Evolutionary conservation across 2,329 filamentous ascomycete species (phyloP).

Genomic region (Fusarium goolgardi): DNA sequence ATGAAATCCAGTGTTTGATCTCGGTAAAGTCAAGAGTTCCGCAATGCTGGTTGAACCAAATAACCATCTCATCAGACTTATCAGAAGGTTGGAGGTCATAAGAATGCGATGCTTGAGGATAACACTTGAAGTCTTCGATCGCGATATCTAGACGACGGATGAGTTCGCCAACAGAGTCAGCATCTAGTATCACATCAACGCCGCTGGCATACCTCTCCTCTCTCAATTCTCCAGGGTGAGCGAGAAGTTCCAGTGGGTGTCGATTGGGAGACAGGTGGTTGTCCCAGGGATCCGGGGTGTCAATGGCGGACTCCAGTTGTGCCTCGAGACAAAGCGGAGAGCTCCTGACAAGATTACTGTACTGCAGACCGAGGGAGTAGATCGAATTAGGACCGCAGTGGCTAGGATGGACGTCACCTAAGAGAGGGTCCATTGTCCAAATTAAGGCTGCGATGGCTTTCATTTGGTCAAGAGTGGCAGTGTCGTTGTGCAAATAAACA

Average conservation of each 20-base stretch:
- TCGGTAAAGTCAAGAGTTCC: constrained; percentile 27
- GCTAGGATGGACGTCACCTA: constrained; percentile 25
- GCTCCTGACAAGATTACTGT: constrained; percentile 17
- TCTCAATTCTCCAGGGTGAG: constrained; percentile 22
- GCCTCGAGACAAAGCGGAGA: constrained; percentile 8
- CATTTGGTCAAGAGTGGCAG: constrained; percentile 5
- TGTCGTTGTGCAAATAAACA: background rate
- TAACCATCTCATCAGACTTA: background rate
- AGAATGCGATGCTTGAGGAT: constrained; percentile 10
- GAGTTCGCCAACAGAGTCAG: constrained; percentile 2
- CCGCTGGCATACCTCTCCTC: constrained; percentile 4
- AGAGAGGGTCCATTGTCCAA: constrained; percentile 31
- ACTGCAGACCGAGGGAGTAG: constrained; percentile 36
- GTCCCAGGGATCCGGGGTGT: constrained; percentile 35
- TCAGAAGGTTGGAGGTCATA: constrained; percentile 17
- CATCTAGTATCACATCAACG: constrained; percentile 2
- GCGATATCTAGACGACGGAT: constrained; percentile 15
- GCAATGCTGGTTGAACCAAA: constrained; percentile 38
- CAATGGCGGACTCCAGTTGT: constrained; percentile 11
- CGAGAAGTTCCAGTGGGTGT: constrained; percentile 19
- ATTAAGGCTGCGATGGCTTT: constrained; percentile 27
- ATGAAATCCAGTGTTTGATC: constrained; percentile 23
- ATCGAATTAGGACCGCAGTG: constrained; percentile 36
- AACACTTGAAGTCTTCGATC: background rate
- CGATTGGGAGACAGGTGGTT: constrained; percentile 28